Conservation (phyloP, 805 yeast species). For the Allodekkera sacchari region DNA sequence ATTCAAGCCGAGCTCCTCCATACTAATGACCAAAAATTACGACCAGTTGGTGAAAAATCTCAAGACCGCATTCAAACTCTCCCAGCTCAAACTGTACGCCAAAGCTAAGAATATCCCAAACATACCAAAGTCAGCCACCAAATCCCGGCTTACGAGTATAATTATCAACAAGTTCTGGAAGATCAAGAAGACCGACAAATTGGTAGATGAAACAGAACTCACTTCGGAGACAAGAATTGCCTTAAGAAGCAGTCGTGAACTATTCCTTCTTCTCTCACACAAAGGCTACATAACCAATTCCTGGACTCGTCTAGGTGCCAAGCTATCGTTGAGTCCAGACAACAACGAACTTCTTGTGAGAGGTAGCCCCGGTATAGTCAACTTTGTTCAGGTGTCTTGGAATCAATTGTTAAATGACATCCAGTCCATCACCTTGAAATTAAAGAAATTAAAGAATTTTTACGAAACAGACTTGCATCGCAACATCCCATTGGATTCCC, state of each 20-base stretch:
- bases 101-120: constrained; percentile 5
- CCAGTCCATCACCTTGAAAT: constrained; percentile 14
- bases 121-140: constrained; percentile 8
- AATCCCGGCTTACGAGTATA: constrained; percentile 12
- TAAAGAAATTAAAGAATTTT: constrained; percentile 12
- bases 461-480: constrained; percentile 11
- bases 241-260: constrained; percentile 21
- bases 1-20: constrained; percentile 16
- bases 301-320: constrained; percentile 30
- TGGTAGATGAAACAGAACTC: constrained; percentile 11
- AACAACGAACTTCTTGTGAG: constrained; percentile 20
- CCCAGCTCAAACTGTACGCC: constrained; percentile 18
- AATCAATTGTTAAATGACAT: constrained; percentile 22
- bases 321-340: constrained; percentile 18
- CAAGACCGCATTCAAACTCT: constrained; percentile 12
- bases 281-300: constrained; percentile 23
- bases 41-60: constrained; percentile 14
- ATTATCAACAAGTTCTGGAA: constrained; percentile 21
- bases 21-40: constrained; percentile 14
- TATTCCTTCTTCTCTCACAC: constrained; percentile 24
- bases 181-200: constrained; percentile 10
- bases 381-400: constrained; percentile 27
- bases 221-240: constrained; percentile 17
- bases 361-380: constrained; percentile 20
- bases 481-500: constrained; percentile 15